Evolutionary conservation across 2,329 filamentous ascomycete species (phyloP).

Genomic region (Ophiosphaerella narmari): DNA sequence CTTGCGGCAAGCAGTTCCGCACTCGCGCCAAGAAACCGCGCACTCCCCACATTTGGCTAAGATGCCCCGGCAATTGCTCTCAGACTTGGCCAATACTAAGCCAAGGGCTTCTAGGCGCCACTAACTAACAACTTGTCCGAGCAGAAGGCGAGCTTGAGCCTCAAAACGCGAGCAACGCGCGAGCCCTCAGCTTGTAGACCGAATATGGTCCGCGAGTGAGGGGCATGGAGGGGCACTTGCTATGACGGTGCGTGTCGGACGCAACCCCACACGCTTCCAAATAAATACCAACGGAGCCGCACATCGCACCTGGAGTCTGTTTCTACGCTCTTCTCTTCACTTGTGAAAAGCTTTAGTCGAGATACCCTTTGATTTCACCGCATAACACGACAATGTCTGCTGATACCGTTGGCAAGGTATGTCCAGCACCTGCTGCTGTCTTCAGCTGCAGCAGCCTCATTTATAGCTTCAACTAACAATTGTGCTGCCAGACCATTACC

Average conservation of each 20-base stretch:
- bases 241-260: slow-evolving; percentile 21
- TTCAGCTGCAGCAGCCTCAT: not conserved
- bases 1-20: slow-evolving; percentile 26
- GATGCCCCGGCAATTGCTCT: slow-evolving; percentile 13
- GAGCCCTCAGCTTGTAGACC: slow-evolving; percentile 11
- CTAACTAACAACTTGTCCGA: slow-evolving; percentile 16
- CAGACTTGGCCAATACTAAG: slow-evolving; percentile 13
- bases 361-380: slow-evolving; percentile 20
- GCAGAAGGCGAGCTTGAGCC: slow-evolving; percentile 30
- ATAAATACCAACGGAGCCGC: slow-evolving; percentile 31
- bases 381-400: slow-evolving; percentile 51
- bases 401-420: slow-evolving; percentile 62
- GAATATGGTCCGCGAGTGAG: slow-evolving; percentile 31
- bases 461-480: slow-evolving; percentile 11
- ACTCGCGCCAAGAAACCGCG: slow-evolving; percentile 7
- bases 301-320: slow-evolving; percentile 15
- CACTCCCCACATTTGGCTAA: slow-evolving; percentile 24
- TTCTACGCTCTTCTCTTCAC: slow-evolving; percentile 12
- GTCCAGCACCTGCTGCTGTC: slow-evolving; percentile 2
- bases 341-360: slow-evolving; percentile 7
- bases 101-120: slow-evolving; percentile 3
- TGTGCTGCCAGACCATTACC: slow-evolving; percentile 74
- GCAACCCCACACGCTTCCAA: slow-evolving; percentile 22
- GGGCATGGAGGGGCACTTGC: slow-evolving; percentile 28
- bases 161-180: slow-evolving; percentile 31